Evolutionary conservation across 345 rosid genomes (phyloP).

Genomic region (Bruguiera sexangula): DNA sequence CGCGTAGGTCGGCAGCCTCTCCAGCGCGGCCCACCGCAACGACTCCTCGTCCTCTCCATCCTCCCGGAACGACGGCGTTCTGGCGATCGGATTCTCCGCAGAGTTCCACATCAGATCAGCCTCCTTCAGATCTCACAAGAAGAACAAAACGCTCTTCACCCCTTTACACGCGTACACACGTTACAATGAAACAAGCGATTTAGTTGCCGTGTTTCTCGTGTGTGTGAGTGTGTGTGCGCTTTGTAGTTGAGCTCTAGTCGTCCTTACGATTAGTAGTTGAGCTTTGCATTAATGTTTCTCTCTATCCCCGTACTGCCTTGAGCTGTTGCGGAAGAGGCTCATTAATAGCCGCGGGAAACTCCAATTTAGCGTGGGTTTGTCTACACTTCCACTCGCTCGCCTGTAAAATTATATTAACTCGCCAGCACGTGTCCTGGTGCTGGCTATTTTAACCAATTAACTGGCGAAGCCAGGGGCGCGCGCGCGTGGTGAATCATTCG

Average conservation of each 20-base stretch:
- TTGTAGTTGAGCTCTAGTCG: background rate
- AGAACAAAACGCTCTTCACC: background rate
- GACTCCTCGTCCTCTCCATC: constrained; percentile 71
- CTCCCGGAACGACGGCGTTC: constrained; percentile 61
- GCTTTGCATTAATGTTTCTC: constrained; percentile 44
- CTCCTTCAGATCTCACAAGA: constrained; percentile 19
- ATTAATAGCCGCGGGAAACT: constrained; percentile 61
- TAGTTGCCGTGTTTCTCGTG: background rate
- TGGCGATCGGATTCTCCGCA: constrained; percentile 66
- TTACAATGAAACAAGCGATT: too few relatives aligned
- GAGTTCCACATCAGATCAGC: constrained; percentile 65
- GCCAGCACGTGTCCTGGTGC: background rate
- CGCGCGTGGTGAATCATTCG: background rate
- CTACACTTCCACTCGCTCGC: background rate
- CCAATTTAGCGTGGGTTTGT: constrained; percentile 5
- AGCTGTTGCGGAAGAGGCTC: constrained; percentile 24
- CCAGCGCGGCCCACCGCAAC: constrained; percentile 86
- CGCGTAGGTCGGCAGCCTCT: constrained; percentile 77
- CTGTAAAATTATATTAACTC: background rate
- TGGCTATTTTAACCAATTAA: background rate
- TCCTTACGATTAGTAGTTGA: constrained; percentile 41
- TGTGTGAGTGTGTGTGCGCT: background rate
- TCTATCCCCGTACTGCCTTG: constrained; percentile 20
- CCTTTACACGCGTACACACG: too few relatives aligned
- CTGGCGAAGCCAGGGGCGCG: background rate